A percentile compares a stretch with the other conserved stretches of the same genome.
Evolutionary conservation across 208 protist genomes (phyloP).

Genomic region (Trypanosoma melophagium): DNA sequence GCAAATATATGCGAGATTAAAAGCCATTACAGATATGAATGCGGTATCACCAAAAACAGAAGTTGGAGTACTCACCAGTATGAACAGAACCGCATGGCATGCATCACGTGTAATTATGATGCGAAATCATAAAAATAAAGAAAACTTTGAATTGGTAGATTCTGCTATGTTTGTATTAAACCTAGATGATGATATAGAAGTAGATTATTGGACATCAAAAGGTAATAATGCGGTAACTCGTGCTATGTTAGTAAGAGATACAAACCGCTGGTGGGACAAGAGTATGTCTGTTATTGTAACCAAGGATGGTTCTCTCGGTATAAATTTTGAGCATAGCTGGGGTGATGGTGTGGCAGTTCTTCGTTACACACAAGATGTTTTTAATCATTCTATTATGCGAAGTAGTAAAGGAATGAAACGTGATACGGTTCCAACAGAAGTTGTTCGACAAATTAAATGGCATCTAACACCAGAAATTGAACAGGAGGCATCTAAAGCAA

Average conservation of each 20-base stretch:
- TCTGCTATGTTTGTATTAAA: constrained; percentile 84
- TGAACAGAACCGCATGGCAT: constrained; percentile 72
- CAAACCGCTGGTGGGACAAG: constrained; percentile 91
- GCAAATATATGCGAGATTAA: constrained; percentile 77
- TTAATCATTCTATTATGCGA: constrained; percentile 48
- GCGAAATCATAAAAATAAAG: constrained; percentile 53
- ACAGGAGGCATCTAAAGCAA: constrained; percentile 31
- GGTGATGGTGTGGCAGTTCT: constrained; percentile 64
- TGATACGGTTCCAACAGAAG: constrained; percentile 27
- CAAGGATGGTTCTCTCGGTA: constrained; percentile 44
- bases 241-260: constrained; percentile 32
- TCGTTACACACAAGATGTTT: constrained; percentile 73
- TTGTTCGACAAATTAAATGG: constrained; percentile 54
- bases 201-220: constrained; percentile 37
- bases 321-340: constrained; percentile 83
- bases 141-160: constrained; percentile 66
- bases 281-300: constrained; percentile 76
- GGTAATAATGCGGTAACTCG: constrained; percentile 32
- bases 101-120: constrained; percentile 49
- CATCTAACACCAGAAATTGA: constrained; percentile 41
- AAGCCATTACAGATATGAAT: constrained; percentile 47
- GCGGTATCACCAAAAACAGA: constrained; percentile 39
- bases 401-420: constrained; percentile 22
- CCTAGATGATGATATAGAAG: constrained; percentile 62
- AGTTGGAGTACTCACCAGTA: constrained; percentile 61